Base-by-base conservation (phyloP, 805 yeast genomes). In the Cyberlindnera euphorbiae region DNA sequence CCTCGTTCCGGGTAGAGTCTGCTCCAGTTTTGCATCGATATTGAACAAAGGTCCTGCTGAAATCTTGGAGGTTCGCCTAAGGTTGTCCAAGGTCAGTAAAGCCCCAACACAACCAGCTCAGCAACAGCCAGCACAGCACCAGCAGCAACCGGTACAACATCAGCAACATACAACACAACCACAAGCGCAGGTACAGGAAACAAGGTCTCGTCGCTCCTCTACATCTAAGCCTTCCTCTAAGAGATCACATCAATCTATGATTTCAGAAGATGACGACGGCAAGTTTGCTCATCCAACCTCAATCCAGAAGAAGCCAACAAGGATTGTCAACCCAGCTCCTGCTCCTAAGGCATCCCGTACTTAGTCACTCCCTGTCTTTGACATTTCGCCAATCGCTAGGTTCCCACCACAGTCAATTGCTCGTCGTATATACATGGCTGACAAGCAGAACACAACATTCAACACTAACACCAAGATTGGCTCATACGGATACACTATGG, bases 1-100 rank as follows among this genome's bases (percentile, higher is more conserved):
- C 5, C 66, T 79, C 5, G 74, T 81, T 10, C 67, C 70, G 4
- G 73, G 73, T 4, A 48, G 81, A 37, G 77, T 78, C 24, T 76
- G 82, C 46, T 75, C 74, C 37, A 77, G 71, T 49, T 64, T 78
- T 35, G 66, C 76, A 19, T 69, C 73, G 32, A 55, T 74, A 48
- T 62, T 50, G 41, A 45, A 55, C 59, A 47, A 39, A 49, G 56
- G 46, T 26, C 58, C 71, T 10, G 56, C 68, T 1, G 70, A 75
- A 41, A 78, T 82, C 3, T 56, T 78, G 33, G 84, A 78, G 55
- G 67, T 78, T 26, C 64, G 76, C 42, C 56, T 78, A 35, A 70
- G 73, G 45, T 64, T 78, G 25, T 51, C 52, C 1, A 47, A 38
- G 32, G 53, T 52, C 3, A 40, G 36, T 29, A 41, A 45, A 23